Base-by-base conservation (phyloP, 2,329 filamentous ascomycete genomes). In the Macrophomina pseudophaseolina region DNA sequence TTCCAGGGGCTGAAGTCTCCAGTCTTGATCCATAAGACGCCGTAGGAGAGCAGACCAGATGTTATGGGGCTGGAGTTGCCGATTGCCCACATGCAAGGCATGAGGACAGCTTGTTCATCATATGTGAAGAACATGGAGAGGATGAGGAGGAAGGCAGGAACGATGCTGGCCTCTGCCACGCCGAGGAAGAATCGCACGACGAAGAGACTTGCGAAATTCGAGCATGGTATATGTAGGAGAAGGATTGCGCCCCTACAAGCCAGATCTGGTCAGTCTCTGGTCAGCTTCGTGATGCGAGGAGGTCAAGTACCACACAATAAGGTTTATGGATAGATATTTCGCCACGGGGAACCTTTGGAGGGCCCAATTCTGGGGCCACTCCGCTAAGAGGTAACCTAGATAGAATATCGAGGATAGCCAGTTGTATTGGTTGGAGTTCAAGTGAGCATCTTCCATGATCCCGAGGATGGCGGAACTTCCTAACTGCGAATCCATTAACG, bases 161-260 rank as follows among this genome's bases (percentile, higher is more conserved):
- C 83, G 58, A 87, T 82, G 1, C 67, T 68, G 14, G 86, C 85
- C 75, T 92, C 90, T 72, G 91, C 91, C 65, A 91, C 85, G 69
- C 90, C 90, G 4, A 92, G 84, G 7, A 92, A 78, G 0, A 86
- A 90, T 23, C 90, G 85, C 9, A 82, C 77, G 0, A 80, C 75
- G n/a, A 87, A 72, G 0, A 88, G 77, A 0, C 83, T 49, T 40
- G 56, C 56, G 42, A 60, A 60, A 32, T 49, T 49, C 14, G n/a
- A 18, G 42, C 70, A 69, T 8, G 65, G 71, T 44, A 74, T 75
- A 51, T 78, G 75, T 5, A 78, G 62, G 9, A 78, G 67, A 14
- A 74, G 65, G 23, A 78, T 76, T 1, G 64, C 67, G 14, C 74
- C 75, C 75, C 72, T 74, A 18, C 8, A 14, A 30, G n/a, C 44